Conservation (phyloP, 2,329 filamentous ascomycete species). For the Diplocarpon rosae region DNA sequence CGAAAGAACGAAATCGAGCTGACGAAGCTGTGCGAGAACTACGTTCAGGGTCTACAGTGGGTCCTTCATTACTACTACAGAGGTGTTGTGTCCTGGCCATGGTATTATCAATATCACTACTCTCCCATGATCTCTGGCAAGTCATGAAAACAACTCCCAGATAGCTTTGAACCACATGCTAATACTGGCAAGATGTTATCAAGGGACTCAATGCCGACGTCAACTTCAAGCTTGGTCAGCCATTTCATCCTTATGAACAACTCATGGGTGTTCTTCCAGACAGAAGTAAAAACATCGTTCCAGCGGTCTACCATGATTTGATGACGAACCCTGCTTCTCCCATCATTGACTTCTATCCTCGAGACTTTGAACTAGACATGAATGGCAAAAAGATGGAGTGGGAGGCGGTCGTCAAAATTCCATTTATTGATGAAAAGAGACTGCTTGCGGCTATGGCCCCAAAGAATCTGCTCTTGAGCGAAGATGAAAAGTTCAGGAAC, state of each 20-base stretch:
- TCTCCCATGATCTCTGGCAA: slow-evolving; percentile 85
- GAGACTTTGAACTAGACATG: slow-evolving; percentile 97
- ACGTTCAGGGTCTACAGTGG: slow-evolving; percentile 96
- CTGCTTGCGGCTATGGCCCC: slow-evolving; percentile 77
- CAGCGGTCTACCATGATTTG: slow-evolving; percentile 71
- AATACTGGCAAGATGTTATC: slow-evolving; percentile 54
- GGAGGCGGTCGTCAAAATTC: slow-evolving; percentile 98
- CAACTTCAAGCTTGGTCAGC: slow-evolving; percentile 87
- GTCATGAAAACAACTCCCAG: slow-evolving; percentile 16
- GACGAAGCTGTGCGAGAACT: slow-evolving; percentile 79
- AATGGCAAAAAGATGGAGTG: slow-evolving; percentile 99
- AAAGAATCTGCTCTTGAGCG: slow-evolving; percentile 65
- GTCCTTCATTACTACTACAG: slow-evolving; percentile 97
- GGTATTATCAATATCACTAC: slow-evolving; percentile 97
- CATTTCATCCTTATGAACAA: slow-evolving; percentile 91
- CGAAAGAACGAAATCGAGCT: slow-evolving; percentile 72
- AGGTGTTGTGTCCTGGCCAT: slow-evolving; percentile 95
- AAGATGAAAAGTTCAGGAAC: slow-evolving; percentile 73
- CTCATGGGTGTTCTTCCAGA: slow-evolving; percentile 97
- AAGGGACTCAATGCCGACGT: slow-evolving; percentile 79
- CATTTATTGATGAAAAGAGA: slow-evolving; percentile 90
- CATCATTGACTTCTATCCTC: slow-evolving; percentile 95
- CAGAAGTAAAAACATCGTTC: slow-evolving; percentile 94
- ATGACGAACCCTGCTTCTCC: slow-evolving; percentile 88
- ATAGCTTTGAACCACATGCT: not conserved